Base-by-base conservation (phyloP, 75 land plant genomes). In the Pseudotsuga menziesii region DNA sequence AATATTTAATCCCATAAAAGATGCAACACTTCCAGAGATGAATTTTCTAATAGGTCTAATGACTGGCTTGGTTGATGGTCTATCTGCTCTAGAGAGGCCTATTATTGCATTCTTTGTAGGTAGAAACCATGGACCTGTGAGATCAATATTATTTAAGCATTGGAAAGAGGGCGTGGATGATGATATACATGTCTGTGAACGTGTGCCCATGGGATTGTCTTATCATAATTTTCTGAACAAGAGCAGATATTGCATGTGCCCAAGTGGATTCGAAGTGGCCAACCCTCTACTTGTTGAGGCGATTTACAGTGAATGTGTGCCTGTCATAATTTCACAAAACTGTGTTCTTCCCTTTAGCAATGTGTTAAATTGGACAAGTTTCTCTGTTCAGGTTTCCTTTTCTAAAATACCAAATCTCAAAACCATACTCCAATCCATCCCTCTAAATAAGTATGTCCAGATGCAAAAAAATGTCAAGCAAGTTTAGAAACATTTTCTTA, bases 61-160 rank as follows among this genome's bases (percentile, higher is more conserved):
- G 29, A 72, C 83, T 23, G 80, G 82, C 25, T 69, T 81, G 19
- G 17, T 89, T 3, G 93, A 91, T 4, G 93, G 93, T 1, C 87
- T 80, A 35, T 81, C 93, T 0, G 82, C 91, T 3, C 62, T 81
- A 0, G 80, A 78, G 29, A 72, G 93, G 16, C 73, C 84, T 6
- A 82, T 81, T 57, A 67, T 91, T n/a, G 93, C 93, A 36, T 91
- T 91, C 82, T 91, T 91, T 48, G 90, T 90, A 55, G 92, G 92
- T 19, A 9, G 76, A n/a, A 77, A 75, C 56, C 89, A 87, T 36
- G 89, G 89, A 15, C 83, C 86, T 23, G 84, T 87, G 36, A 74
- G 89, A 39, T 83, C 86, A 3, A 48, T 78, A 20, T 75, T 87
- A 17, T 81, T 81, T 76, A 61, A 79, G 77, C 58, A 84, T 36